Evolutionary conservation across 2,329 filamentous ascomycete genomes (phyloP).

Genomic region (Periglandula ipomoeae): DNA sequence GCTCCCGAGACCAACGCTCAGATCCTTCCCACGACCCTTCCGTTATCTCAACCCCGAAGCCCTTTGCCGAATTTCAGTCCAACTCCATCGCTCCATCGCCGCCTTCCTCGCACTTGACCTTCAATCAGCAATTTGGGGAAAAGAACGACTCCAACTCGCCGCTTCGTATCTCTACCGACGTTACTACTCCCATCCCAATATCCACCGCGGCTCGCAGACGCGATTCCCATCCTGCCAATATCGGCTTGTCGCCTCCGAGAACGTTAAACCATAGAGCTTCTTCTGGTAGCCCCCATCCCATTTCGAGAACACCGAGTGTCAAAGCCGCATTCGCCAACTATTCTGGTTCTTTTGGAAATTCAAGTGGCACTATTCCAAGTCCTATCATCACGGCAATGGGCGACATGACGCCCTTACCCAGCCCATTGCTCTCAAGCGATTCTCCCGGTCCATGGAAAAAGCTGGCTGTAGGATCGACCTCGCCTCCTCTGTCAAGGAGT

Average conservation of each 20-base stretch:
- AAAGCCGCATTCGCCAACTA: slow-evolving; percentile 45
- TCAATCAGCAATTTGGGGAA: slow-evolving; percentile 8
- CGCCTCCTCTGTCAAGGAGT: slow-evolving; percentile 21
- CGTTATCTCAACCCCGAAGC: slow-evolving; percentile 11
- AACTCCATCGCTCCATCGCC: slow-evolving; percentile 27
- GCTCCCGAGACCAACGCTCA: slow-evolving; percentile 1
- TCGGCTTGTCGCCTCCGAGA: slow-evolving; percentile 21
- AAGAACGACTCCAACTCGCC: slow-evolving; percentile 14
- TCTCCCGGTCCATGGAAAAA: slow-evolving; percentile 60
- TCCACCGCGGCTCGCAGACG: slow-evolving; percentile 13
- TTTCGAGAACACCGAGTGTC: slow-evolving; percentile 52
- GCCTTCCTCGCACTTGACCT: slow-evolving; percentile 11
- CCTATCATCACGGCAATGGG: slow-evolving; percentile 68
- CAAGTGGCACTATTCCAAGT: slow-evolving; percentile 61
- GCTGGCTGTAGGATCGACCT: slow-evolving; percentile 38
- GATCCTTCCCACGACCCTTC: slow-evolving; percentile 8
- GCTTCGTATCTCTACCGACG: slow-evolving; percentile 31
- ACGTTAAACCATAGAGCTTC: slow-evolving; percentile 21
- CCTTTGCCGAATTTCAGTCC: slow-evolving; percentile 17
- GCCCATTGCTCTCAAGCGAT: slow-evolving; percentile 57
- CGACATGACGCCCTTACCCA: slow-evolving; percentile 70
- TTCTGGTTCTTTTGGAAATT: slow-evolving; percentile 42
- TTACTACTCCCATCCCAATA: slow-evolving; percentile 11
- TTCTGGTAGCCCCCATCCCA: slow-evolving; percentile 31
- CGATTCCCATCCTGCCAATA: slow-evolving; percentile 28